These are phyloP conservation scores for Fusarium vanettenii DNA, from an alignment of 2,329 filamentous ascomycete species.

Conservation along the genomic window DNA sequence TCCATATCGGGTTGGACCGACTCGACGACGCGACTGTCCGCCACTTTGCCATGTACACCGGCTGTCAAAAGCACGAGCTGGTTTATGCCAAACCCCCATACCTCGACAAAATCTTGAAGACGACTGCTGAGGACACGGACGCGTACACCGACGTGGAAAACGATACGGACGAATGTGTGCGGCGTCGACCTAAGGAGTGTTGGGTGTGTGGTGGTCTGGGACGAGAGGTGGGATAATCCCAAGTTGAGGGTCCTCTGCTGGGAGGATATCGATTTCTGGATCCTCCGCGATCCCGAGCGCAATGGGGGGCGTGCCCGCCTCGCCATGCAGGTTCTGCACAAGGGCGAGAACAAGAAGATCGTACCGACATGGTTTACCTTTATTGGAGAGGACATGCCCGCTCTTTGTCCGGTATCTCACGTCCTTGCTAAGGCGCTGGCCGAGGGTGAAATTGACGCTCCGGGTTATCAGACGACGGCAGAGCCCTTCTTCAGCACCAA, in stretches of 20 bases:
- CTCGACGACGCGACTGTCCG: neutral
- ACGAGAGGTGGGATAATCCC: neutral
- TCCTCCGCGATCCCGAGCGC: neutral
- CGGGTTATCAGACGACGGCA: neutral
- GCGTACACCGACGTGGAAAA: no score
- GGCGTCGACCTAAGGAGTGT: neutral
- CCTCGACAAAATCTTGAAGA: neutral
- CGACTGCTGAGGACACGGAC: neutral
- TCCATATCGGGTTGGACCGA: neutral
- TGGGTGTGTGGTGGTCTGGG: neutral
- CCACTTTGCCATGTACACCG: neutral
- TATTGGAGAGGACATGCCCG: neutral
- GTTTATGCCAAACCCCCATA: neutral
- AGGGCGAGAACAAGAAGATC: neutral
- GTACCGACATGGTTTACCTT: neutral
- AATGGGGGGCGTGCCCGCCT: neutral
- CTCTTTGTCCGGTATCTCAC: neutral
- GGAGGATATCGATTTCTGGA: neutral
- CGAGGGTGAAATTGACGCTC: neutral
- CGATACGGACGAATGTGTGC: neutral
- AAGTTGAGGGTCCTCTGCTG: neutral
- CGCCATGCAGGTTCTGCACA: neutral
- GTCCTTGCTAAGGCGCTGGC: neutral
- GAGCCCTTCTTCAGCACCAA: no score
- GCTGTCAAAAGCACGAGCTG: neutral